Conservation (phyloP, 176 grass and related monocot genomes). For the Zoysia pacifica region DNA sequence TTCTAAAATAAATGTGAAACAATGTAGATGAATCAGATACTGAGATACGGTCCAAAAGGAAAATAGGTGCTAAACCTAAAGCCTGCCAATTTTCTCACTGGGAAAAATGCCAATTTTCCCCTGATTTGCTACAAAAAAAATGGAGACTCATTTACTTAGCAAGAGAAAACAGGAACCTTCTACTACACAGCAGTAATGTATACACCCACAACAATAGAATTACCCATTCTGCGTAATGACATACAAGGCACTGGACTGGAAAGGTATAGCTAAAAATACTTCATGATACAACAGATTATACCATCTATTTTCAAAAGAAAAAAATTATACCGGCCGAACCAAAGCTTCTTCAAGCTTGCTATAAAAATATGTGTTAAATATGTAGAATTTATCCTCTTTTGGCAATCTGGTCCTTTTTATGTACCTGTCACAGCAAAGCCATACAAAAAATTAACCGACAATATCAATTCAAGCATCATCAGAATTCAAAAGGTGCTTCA, state of each 20-base stretch:
- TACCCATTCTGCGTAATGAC: conserved; percentile 13
- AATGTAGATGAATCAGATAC: background rate
- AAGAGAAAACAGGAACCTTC: conserved; percentile 5
- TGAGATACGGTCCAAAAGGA: background rate
- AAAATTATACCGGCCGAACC: conserved; percentile 35
- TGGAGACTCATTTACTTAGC: background rate
- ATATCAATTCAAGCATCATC: background rate
- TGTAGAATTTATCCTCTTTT: conserved; percentile 54
- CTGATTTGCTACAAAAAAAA: background rate
- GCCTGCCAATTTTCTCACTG: background rate
- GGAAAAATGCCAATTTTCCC: background rate
- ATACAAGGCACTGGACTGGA: conserved; percentile 21
- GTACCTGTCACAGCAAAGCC: conserved; percentile 54
- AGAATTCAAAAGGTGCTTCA: conserved; percentile 9
- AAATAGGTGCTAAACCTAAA: background rate
- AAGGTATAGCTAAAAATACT: conserved; percentile 7
- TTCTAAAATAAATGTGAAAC: background rate
- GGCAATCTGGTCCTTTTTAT: conserved; percentile 50
- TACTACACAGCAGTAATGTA: conserved; percentile 20
- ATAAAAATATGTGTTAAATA: conserved; percentile 96
- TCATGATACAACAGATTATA: conserved; percentile 35
- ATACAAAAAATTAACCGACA: conserved; percentile 29
- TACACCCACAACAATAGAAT: conserved; percentile 13
- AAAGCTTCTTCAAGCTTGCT: conserved; percentile 83
- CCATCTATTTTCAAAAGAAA: background rate